Percentiles rank a stretch among this genome's conserved stretches.
These are phyloP conservation scores for Phytophthora pluvialis DNA, from an alignment of 352 stramenopile species.

Conservation along the genomic window DNA sequence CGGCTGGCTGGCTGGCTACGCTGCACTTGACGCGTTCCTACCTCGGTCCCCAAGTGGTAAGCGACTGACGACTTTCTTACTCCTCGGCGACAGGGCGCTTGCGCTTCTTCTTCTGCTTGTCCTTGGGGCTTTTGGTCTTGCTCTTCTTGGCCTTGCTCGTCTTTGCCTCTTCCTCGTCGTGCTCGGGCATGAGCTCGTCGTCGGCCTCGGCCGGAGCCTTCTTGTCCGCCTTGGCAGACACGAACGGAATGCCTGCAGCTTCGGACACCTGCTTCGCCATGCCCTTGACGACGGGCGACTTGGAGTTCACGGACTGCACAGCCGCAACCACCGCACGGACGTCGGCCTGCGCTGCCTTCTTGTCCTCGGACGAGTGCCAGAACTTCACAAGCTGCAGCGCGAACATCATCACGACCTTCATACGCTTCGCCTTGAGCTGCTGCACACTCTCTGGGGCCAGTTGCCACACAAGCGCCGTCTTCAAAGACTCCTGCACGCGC, in stretches of 20 bases:
- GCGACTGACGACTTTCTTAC: conserved; percentile 31
- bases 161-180: conserved; percentile 25
- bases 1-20: background rate
- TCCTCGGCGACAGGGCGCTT: conserved; percentile 47
- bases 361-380: conserved; percentile 38
- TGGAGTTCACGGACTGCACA: conserved; percentile 55
- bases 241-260: conserved; percentile 44
- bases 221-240: conserved; percentile 39
- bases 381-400: conserved; percentile 74
- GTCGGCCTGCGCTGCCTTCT: conserved; percentile 30
- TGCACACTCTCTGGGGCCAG: conserved; percentile 45
- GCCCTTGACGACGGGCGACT: conserved; percentile 72
- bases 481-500: conserved; percentile 38
- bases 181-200: conserved; percentile 40
- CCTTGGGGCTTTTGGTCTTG: conserved; percentile 56
- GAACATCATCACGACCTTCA: conserved; percentile 76
- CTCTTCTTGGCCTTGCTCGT: conserved; percentile 35
- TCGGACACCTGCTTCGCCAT: conserved; percentile 74
- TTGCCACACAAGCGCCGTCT: conserved; percentile 53
- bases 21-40: conserved; percentile 1
- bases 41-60: conserved; percentile 20
- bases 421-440: conserved; percentile 76
- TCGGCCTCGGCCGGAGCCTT: conserved; percentile 24
- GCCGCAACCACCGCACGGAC: conserved; percentile 49
- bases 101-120: conserved; percentile 62